A percentile compares a stretch with the other conserved stretches of the same genome.
Evolutionary conservation across 1,284 basidiomycete species (phyloP).

Genomic region (Volvariella volvacea): DNA sequence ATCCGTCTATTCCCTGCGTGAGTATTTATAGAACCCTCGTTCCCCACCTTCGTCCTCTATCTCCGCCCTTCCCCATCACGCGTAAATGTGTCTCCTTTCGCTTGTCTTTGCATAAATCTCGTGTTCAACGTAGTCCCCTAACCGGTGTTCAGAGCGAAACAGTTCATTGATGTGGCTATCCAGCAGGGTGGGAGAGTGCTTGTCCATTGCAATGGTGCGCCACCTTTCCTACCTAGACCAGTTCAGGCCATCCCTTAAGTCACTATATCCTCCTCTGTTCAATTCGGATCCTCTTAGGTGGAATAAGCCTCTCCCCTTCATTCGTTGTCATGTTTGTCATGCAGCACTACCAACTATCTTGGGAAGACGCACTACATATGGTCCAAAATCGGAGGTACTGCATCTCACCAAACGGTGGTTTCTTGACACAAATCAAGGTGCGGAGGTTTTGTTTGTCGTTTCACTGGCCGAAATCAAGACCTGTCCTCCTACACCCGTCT

Average conservation of each 20-base stretch:
- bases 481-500: conserved; percentile 3
- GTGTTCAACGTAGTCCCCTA: too few species aligned
- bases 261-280: too few species aligned
- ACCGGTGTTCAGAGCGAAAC: conserved; percentile 47
- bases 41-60: conserved; percentile 15
- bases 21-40: not conserved
- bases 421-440: conserved; percentile 83
- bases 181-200: conserved; percentile 67
- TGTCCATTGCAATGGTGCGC: conserved; percentile 85
- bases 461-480: conserved; percentile 1
- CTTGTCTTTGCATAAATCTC: not conserved
- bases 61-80: not conserved
- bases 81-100: not conserved
- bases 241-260: conserved; percentile 1
- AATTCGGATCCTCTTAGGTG: conserved; percentile 41
- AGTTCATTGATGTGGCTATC: conserved; percentile 77
- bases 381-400: conserved; percentile 90
- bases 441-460: conserved; percentile 12
- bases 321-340: conserved; percentile 93
- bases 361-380: conserved; percentile 78
- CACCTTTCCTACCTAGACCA: conserved; percentile 5
- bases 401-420: conserved; percentile 84
- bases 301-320: conserved; percentile 81
- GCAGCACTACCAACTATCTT: conserved; percentile 73
- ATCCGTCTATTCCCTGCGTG: conserved; percentile 78